phyloP scores from a whole-genome alignment of 768 basidiomycete genomes.

The Tubosaeta sp. region DNA sequence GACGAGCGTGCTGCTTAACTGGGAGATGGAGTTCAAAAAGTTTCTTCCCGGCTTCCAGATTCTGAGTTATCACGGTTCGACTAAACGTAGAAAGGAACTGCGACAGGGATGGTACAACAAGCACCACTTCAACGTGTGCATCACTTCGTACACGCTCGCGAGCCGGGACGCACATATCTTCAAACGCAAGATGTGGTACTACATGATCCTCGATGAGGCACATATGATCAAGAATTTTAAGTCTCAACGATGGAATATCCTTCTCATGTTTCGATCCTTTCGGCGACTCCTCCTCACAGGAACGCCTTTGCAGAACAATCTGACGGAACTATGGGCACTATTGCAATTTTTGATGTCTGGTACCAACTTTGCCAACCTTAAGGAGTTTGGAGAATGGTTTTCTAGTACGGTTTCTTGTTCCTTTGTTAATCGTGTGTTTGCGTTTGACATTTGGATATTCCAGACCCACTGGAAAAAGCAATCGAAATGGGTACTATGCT shows the following conservation, averaged over 20 bases:
- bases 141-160: conserved; percentile 93
- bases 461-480: conserved; percentile 91
- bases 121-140: conserved; percentile 88
- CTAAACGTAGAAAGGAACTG: conserved; percentile 85
- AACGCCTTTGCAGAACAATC: conserved; percentile 94
- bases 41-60: conserved; percentile 87
- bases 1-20: conserved; percentile 90
- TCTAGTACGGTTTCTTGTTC: conserved; percentile 61
- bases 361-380: conserved; percentile 82
- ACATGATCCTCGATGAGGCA: conserved; percentile 94
- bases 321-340: conserved; percentile 93
- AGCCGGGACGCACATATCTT: conserved; percentile 87
- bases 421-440: not conserved
- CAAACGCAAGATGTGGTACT: conserved; percentile 91
- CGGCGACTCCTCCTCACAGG: conserved; percentile 89
- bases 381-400: conserved; percentile 96
- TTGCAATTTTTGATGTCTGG: conserved; percentile 93
- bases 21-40: conserved; percentile 97
- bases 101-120: conserved; percentile 90
- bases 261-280: conserved; percentile 84
- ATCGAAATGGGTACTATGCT: conserved; percentile 76
- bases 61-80: conserved; percentile 85
- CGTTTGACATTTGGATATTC: not conserved
- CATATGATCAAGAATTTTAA: conserved; percentile 99
- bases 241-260: conserved; percentile 88